A percentile compares a stretch with the other conserved stretches of the same genome.
Conservation (phyloP, 495 filamentous ascomycete species). For the Sabuloglossum arenarium region DNA sequence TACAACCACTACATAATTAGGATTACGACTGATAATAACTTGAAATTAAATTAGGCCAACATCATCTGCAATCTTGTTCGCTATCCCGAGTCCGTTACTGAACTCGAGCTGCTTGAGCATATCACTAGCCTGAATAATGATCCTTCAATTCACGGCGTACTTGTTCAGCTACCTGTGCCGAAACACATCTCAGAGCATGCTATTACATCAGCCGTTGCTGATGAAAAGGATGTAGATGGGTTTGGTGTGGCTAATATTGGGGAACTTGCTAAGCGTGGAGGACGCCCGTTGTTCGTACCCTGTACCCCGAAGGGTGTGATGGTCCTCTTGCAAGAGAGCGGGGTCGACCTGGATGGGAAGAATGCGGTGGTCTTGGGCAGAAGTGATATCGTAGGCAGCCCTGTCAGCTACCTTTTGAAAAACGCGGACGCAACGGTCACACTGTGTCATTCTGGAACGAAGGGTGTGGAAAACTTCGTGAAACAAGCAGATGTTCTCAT, state of each 20-base stretch:
- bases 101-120: constrained; percentile 65
- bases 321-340: constrained; percentile 67
- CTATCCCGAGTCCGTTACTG: constrained; percentile 59
- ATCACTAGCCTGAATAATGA: constrained; percentile 75
- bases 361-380: constrained; percentile 86
- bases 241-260: constrained; percentile 89
- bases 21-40: background rate
- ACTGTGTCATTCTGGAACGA: constrained; percentile 78
- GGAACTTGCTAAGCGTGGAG: constrained; percentile 85
- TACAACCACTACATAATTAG: background rate
- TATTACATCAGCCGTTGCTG: constrained; percentile 73
- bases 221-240: constrained; percentile 95
- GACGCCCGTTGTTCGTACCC: constrained; percentile 66
- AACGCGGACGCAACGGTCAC: constrained; percentile 95
- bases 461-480: constrained; percentile 45
- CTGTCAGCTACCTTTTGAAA: constrained; percentile 84
- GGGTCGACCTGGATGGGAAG: constrained; percentile 69
- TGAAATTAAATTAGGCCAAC: constrained; percentile 38
- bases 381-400: constrained; percentile 92
- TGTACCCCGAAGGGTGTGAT: constrained; percentile 97
- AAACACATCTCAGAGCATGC: constrained; percentile 72
- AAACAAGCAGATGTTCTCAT: constrained; percentile 80
- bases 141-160: constrained; percentile 68
- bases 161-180: constrained; percentile 84
- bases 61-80: constrained; percentile 74